Conservation (phyloP, 176 grass and related monocot species). For the barley (Hordeum vulgare) region DNA sequence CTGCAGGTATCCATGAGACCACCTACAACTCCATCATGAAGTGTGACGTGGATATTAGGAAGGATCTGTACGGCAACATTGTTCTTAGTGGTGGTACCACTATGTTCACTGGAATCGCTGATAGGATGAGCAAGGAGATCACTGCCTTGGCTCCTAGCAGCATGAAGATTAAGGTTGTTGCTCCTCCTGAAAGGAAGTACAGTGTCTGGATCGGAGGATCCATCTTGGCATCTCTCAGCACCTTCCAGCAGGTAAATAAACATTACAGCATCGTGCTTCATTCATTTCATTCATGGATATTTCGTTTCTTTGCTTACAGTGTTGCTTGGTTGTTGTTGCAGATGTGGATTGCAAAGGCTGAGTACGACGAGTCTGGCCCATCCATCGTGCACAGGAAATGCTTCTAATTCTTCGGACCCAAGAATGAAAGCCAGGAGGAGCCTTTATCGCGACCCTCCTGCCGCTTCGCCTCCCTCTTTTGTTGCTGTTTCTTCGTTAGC, state of each 20-base stretch:
- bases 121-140: slow-evolving; percentile 97
- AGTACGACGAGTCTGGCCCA: slow-evolving; percentile 86
- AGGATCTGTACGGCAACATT: slow-evolving; percentile 93
- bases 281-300: neutral
- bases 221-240: slow-evolving; percentile 95
- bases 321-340: slow-evolving; percentile 25
- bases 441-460: slow-evolving; percentile 28
- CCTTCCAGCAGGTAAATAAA: slow-evolving; percentile 78
- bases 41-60: slow-evolving; percentile 97
- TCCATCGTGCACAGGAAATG: slow-evolving; percentile 98
- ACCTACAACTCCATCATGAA: slow-evolving; percentile 99
- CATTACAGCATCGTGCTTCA: neutral
- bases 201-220: slow-evolving; percentile 98
- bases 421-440: slow-evolving; percentile 51
- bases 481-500: slow-evolving; percentile 50
- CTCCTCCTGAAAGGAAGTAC: slow-evolving; percentile 89
- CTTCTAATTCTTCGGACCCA: slow-evolving; percentile 52
- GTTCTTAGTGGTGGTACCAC: slow-evolving; percentile 89
- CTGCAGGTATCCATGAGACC: slow-evolving; percentile 93
- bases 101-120: slow-evolving; percentile 91
- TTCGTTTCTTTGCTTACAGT: slow-evolving; percentile 17
- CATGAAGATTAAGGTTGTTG: slow-evolving; percentile 99
- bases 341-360: slow-evolving; percentile 98
- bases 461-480: slow-evolving; percentile 33
- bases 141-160: slow-evolving; percentile 90